These are phyloP conservation scores for Pyricularia sp. DNA, from an alignment of 2,329 filamentous ascomycete genomes.

Conservation along the genomic window DNA sequence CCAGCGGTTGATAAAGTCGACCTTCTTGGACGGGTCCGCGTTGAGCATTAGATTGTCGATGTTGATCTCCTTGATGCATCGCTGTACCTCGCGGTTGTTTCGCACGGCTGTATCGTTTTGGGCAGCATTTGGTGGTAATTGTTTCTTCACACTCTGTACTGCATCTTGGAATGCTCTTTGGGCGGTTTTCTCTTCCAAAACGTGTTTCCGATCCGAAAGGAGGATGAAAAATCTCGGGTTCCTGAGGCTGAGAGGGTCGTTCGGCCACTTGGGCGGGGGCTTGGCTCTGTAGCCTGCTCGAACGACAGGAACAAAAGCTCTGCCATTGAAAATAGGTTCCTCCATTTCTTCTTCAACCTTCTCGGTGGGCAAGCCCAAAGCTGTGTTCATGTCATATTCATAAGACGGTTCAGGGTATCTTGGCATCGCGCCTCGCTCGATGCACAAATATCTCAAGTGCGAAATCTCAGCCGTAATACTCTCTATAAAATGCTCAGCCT, in stretches of 20 bases:
- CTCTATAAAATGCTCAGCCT: slow-evolving; percentile 21
- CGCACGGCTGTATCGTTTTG: neutral
- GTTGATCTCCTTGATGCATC: slow-evolving; percentile 37
- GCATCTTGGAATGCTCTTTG: slow-evolving; percentile 29
- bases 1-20: slow-evolving; percentile 42
- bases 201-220: slow-evolving; percentile 37
- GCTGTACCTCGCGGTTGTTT: slow-evolving; percentile 16
- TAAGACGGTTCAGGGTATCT: slow-evolving; percentile 29
- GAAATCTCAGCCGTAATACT: slow-evolving; percentile 22
- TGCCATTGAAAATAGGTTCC: neutral
- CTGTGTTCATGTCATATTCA: slow-evolving; percentile 23
- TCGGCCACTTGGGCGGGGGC: neutral
- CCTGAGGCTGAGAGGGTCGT: slow-evolving; percentile 15
- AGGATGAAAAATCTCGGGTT: slow-evolving; percentile 34
- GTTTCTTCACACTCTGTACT: slow-evolving; percentile 7
- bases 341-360: neutral
- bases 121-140: neutral
- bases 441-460: slow-evolving; percentile 28
- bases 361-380: neutral
- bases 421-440: slow-evolving; percentile 30
- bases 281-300: neutral
- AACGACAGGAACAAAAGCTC: neutral
- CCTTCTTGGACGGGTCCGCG: slow-evolving; percentile 25
- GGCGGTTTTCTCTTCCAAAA: slow-evolving; percentile 28
- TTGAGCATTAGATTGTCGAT: slow-evolving; percentile 33